Conservation (phyloP, 257 asterid genomes). For the Salvia splendens region DNA sequence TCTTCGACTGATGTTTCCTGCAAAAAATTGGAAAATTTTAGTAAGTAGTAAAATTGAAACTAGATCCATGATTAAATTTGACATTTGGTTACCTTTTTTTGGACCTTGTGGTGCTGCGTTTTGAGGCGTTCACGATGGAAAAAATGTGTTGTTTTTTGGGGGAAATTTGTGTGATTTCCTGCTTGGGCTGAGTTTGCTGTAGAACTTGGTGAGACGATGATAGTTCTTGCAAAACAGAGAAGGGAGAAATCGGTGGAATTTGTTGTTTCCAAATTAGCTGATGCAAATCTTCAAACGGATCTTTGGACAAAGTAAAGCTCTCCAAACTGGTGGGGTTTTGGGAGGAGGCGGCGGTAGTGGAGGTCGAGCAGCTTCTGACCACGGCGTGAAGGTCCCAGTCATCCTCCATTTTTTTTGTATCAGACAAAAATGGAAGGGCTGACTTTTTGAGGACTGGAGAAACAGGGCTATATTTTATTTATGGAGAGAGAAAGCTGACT, state of each 20-base stretch:
- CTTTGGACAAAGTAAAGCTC: conserved; percentile 33
- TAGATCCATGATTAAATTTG: conserved; percentile 9
- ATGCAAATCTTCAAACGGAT: conserved; percentile 56
- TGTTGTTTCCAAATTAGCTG: conserved; percentile 50
- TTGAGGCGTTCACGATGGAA: conserved; percentile 39
- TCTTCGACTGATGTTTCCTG: conserved; percentile 82
- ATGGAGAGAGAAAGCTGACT: conserved; percentile 40
- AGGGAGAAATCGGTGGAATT: conserved; percentile 54
- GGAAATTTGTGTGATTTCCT: conserved; percentile 26
- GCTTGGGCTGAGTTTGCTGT: conserved; percentile 34
- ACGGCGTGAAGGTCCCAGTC: conserved; percentile 97
- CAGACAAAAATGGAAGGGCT: conserved; percentile 50
- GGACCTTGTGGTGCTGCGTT: conserved; percentile 51
- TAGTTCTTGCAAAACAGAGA: conserved; percentile 64
- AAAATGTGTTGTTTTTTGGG: conserved; percentile 41
- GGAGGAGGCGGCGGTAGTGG: conserved; percentile 32
- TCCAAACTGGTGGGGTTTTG: conserved; percentile 23
- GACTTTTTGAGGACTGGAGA: conserved; percentile 42
- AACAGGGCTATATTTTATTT: too few relatives aligned
- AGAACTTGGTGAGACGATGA: conserved; percentile 20
- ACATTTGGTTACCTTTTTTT: conserved; percentile 61
- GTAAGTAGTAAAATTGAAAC: background rate
- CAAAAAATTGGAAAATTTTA: background rate
- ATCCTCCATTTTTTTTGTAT: conserved; percentile 52
- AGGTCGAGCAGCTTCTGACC: conserved; percentile 82